Percentiles rank a stretch among this genome's conserved stretches.
phyloP scores from a whole-genome alignment of 1,284 basidiomycete species.

The Irpex sp. region DNA sequence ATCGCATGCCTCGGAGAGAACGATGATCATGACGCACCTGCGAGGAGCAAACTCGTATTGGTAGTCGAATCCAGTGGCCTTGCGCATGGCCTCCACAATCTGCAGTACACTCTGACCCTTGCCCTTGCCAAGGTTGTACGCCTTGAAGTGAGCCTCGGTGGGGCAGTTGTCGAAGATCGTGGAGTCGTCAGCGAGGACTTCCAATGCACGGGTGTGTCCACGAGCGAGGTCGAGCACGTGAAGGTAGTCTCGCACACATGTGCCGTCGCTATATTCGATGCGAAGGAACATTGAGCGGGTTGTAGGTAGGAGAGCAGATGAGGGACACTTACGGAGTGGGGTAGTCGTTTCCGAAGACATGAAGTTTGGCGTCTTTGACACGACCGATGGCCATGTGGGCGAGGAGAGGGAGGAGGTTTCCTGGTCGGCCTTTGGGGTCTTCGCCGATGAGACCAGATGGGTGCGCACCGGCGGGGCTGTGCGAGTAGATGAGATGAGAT shows the following conservation, averaged over 20 bases:
- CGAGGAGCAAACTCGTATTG: conserved; percentile 87
- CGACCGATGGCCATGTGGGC: conserved; percentile 95
- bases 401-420: conserved; percentile 91
- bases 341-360: conserved; percentile 98
- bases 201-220: conserved; percentile 90
- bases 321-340: conserved; percentile 73
- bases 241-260: conserved; percentile 96
- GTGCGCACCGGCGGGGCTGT: conserved; percentile 94
- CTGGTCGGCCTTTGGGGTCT: conserved; percentile 91
- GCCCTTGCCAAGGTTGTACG: conserved; percentile 96
- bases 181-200: conserved; percentile 70
- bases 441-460: conserved; percentile 95
- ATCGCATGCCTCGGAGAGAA: neutral
- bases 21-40: conserved; percentile 48
- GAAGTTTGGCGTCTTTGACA: conserved; percentile 73
- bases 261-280: conserved; percentile 70
- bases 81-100: conserved; percentile 94
- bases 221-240: conserved; percentile 94
- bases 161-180: conserved; percentile 47
- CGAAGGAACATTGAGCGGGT: conserved; percentile 5
- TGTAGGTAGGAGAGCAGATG: neutral
- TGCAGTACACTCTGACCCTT: conserved; percentile 89
- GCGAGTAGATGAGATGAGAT: neutral
- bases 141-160: conserved; percentile 68
- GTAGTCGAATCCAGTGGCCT: conserved; percentile 85